Percentiles rank a stretch among this genome's conserved stretches.
Evolutionary conservation across 108 stramenopile species (phyloP).

Genomic region (Nitzschia sp.): DNA sequence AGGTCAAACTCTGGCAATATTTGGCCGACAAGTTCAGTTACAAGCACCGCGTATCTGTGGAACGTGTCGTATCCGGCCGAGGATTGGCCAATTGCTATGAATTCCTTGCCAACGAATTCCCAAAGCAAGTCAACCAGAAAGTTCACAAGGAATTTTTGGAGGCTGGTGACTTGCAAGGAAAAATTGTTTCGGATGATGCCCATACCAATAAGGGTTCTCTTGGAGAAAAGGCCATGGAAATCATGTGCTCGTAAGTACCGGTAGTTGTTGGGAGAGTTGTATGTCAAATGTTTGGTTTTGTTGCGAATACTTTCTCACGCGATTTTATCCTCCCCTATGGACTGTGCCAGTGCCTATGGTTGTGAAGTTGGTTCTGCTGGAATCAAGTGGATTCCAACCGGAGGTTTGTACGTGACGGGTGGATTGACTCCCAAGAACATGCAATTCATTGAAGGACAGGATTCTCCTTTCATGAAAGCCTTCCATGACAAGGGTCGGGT

Average conservation of each 20-base stretch:
- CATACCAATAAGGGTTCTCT: conserved; percentile 37
- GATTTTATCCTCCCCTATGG: background rate
- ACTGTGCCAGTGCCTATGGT: conserved; percentile 90
- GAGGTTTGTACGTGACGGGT: conserved; percentile 93
- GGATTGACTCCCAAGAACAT: conserved; percentile 97
- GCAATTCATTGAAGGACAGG: conserved; percentile 68
- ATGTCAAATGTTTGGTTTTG: conserved; percentile 5
- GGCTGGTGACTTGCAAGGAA: conserved; percentile 70
- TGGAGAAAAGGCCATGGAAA: conserved; percentile 52
- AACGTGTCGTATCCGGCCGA: conserved; percentile 92
- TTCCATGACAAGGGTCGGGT: conserved; percentile 93
- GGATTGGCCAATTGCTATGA: conserved; percentile 96
- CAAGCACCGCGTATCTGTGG: conserved; percentile 82
- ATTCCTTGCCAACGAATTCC: conserved; percentile 85
- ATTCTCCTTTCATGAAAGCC: conserved; percentile 87
- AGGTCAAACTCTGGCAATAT: conserved; percentile 70
- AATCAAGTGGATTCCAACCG: conserved; percentile 91
- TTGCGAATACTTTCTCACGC: background rate
- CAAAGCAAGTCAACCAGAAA: conserved; percentile 57
- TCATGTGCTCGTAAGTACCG: conserved; percentile 51
- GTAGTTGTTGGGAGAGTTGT: conserved; percentile 5
- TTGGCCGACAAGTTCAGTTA: conserved; percentile 62
- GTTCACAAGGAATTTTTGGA: conserved; percentile 68
- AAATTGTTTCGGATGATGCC: conserved; percentile 58
- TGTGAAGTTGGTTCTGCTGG: conserved; percentile 86